Evolutionary conservation across 805 yeast genomes (phyloP).

Genomic region (Kodamaea kaohsiungensis): DNA sequence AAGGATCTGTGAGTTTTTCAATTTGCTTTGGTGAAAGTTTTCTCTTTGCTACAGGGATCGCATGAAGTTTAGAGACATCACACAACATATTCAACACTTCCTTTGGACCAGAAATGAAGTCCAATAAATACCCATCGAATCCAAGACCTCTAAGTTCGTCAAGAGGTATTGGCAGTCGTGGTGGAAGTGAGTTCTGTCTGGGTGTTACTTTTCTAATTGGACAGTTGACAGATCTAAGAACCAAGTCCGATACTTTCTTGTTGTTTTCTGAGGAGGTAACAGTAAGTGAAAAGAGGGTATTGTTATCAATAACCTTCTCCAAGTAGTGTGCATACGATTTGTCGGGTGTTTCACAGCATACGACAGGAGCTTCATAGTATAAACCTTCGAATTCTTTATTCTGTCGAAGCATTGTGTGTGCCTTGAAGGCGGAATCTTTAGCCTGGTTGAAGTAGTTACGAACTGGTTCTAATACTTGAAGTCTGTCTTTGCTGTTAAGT

Average conservation of each 20-base stretch:
- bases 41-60: constrained; percentile 64
- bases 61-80: constrained; percentile 44
- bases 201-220: constrained; percentile 47
- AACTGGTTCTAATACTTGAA: constrained; percentile 43
- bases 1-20: constrained; percentile 30
- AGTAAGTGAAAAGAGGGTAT: constrained; percentile 63
- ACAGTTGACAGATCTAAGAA: constrained; percentile 44
- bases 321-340: constrained; percentile 52
- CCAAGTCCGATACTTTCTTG: constrained; percentile 38
- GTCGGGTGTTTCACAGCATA: constrained; percentile 59
- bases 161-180: constrained; percentile 18
- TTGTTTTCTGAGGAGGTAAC: constrained; percentile 55
- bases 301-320: constrained; percentile 55
- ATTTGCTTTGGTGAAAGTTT: constrained; percentile 45
- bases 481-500: constrained; percentile 50
- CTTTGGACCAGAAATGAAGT: constrained; percentile 70
- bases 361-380: constrained; percentile 74
- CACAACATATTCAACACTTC: constrained; percentile 74
- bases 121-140: constrained; percentile 78
- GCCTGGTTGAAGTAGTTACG: constrained; percentile 34
- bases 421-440: constrained; percentile 29
- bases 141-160: constrained; percentile 51
- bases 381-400: constrained; percentile 36
- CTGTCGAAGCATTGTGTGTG: constrained; percentile 42
- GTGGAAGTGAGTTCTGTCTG: constrained; percentile 9